Percentiles rank a stretch among this genome's conserved stretches.
These are phyloP conservation scores for Leucaena leucocephala DNA, from an alignment of 306 rosid species.

Conservation along the genomic window DNA sequence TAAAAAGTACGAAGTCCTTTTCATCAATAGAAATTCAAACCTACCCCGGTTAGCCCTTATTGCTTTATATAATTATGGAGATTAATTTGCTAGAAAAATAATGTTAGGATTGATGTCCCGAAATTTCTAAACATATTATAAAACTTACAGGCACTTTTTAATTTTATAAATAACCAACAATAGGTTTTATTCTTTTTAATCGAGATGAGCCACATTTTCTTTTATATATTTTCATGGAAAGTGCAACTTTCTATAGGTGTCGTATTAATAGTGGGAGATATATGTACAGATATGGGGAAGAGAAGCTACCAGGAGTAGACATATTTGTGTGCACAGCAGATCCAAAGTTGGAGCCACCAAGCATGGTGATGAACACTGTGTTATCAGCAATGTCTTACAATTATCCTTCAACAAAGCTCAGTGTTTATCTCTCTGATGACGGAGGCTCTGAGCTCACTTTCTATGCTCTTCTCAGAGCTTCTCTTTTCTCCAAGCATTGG, in stretches of 20 bases:
- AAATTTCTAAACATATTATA: too few species aligned
- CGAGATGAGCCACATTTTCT: slow-evolving; percentile 20
- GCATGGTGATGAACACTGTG: slow-evolving; percentile 61
- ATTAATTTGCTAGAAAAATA: too few species aligned
- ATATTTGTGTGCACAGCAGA: slow-evolving; percentile 75
- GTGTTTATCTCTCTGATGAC: slow-evolving; percentile 70
- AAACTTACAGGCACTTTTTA: too few species aligned
- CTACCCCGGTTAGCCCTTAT: too few species aligned
- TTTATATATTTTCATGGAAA: too few species aligned
- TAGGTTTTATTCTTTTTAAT: too few species aligned
- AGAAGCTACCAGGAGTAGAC: slow-evolving; percentile 55
- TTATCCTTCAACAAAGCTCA: slow-evolving; percentile 60
- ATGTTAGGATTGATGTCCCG: too few species aligned
- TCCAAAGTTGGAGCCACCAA: slow-evolving; percentile 66
- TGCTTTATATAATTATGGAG: too few species aligned
- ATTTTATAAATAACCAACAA: too few species aligned
- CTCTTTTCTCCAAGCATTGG: slow-evolving; percentile 64
- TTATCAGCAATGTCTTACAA: slow-evolving; percentile 58
- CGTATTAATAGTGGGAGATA: neutral
- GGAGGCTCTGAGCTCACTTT: slow-evolving; percentile 68
- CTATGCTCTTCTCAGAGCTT: slow-evolving; percentile 66
- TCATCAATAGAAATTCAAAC: too few species aligned
- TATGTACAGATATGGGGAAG: slow-evolving; percentile 46
- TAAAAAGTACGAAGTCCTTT: too few species aligned
- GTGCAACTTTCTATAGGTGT: too few species aligned